phyloP scores from a whole-genome alignment of 2,329 filamentous ascomycete species.

The Fusarium nisikadoi region DNA sequence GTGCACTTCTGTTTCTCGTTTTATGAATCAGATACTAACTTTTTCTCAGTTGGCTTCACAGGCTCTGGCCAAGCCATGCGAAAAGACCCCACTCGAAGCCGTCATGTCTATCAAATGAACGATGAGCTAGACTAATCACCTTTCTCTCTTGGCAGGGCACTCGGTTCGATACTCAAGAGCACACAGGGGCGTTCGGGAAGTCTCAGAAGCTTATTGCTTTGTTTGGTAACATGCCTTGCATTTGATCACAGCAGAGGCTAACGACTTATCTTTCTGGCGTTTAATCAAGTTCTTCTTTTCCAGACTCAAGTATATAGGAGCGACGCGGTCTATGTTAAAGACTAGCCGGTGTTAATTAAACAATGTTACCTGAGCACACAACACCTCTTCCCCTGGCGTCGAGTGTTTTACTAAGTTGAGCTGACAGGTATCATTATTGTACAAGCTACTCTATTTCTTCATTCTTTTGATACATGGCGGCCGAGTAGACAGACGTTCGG shows the following conservation, averaged over 20 bases:
- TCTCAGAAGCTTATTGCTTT: conserved; percentile 45
- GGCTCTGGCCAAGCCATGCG: conserved; percentile 96
- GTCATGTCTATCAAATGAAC: conserved; percentile 84
- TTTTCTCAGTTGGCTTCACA: conserved; percentile 85
- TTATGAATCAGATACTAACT: conserved; percentile 30
- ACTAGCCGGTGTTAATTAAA: conserved; percentile 38
- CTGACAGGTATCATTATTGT: conserved; percentile 21
- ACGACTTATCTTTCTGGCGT: conserved; percentile 48
- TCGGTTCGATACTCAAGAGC: conserved; percentile 29
- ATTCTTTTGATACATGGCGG: conserved; percentile 4
- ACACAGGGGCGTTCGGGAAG: conserved; percentile 42
- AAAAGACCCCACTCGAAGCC: conserved; percentile 84
- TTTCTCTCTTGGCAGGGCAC: conserved; percentile 44
- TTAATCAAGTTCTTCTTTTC: conserved; percentile 35
- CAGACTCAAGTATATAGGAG: conserved; percentile 39
- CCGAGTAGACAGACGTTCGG: neutral
- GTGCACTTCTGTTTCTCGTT: conserved; percentile 40
- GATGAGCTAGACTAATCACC: conserved; percentile 74
- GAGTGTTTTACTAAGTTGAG: conserved; percentile 35
- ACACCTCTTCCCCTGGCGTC: conserved; percentile 2
- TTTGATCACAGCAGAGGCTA: conserved; percentile 55
- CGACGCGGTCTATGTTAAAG: conserved; percentile 18
- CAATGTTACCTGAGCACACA: conserved; percentile 23
- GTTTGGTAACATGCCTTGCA: conserved; percentile 51
- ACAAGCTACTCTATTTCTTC: neutral